Conservation (phyloP, 805 yeast species). For the Saturnispora kantuleensis region DNA sequence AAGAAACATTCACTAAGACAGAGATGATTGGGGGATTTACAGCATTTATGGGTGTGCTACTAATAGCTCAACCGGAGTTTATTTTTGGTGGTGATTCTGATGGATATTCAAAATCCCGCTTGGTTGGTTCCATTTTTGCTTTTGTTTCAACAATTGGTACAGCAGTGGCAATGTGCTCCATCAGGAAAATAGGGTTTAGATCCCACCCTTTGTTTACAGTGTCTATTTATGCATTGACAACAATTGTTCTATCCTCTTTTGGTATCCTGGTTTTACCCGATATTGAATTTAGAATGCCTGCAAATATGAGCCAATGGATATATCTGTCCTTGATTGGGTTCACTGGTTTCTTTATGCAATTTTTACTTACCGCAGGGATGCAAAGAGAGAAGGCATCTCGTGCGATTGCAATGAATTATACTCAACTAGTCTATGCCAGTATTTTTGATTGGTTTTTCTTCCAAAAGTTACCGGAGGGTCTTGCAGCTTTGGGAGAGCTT, state of each 20-base stretch:
- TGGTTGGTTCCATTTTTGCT: slow-evolving; percentile 56
- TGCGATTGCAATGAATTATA: slow-evolving; percentile 65
- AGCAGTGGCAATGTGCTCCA: slow-evolving; percentile 55
- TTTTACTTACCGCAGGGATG: slow-evolving; percentile 68
- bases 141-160: slow-evolving; percentile 63
- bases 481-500: slow-evolving; percentile 60
- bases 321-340: slow-evolving; percentile 54
- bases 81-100: slow-evolving; percentile 37
- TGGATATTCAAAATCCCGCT: slow-evolving; percentile 26
- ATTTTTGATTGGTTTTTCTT: slow-evolving; percentile 65
- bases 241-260: slow-evolving; percentile 43
- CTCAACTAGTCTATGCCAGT: slow-evolving; percentile 70
- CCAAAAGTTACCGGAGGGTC: slow-evolving; percentile 60
- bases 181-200: slow-evolving; percentile 63
- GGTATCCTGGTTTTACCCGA: slow-evolving; percentile 50
- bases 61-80: slow-evolving; percentile 75
- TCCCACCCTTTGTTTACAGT: slow-evolving; percentile 80
- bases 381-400: slow-evolving; percentile 74
- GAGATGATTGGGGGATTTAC: slow-evolving; percentile 63
- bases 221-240: slow-evolving; percentile 58
- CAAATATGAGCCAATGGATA: slow-evolving; percentile 54
- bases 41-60: slow-evolving; percentile 65
- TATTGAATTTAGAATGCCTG: slow-evolving; percentile 51
- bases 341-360: slow-evolving; percentile 78
- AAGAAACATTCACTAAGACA: slow-evolving; percentile 53